phyloP scores from a whole-genome alignment of 2,329 filamentous ascomycete species.

The Fusarium longipes region DNA sequence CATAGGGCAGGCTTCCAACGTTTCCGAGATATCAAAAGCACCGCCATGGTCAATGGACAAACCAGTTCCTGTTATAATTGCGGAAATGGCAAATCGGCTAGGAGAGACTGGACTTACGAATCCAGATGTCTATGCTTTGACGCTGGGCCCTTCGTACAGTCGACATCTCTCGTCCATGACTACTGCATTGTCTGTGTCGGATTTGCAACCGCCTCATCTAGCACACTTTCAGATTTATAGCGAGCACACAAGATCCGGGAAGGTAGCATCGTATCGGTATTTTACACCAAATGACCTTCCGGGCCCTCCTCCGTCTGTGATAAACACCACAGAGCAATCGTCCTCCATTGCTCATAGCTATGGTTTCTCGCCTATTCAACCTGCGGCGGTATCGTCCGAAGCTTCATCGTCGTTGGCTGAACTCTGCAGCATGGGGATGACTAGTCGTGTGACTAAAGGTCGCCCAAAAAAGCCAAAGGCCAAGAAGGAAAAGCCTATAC shows the following conservation, averaged over 20 bases:
- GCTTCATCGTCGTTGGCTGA: conserved; percentile 39
- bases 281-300: conserved; percentile 32
- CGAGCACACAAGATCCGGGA: conserved; percentile 52
- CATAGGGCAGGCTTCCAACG: conserved; percentile 39
- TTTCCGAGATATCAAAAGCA: conserved; percentile 42
- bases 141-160: conserved; percentile 52
- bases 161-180: conserved; percentile 54
- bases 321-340: neutral
- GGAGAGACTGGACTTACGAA: conserved; percentile 51
- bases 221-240: conserved; percentile 51
- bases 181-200: conserved; percentile 48
- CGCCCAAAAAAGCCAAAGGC: conserved; percentile 36
- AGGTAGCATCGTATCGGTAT: conserved; percentile 53
- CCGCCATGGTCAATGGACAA: conserved; percentile 52
- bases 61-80: conserved; percentile 50
- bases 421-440: conserved; percentile 43
- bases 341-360: conserved; percentile 17
- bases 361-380: conserved; percentile 30
- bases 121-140: conserved; percentile 53
- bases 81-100: conserved; percentile 46
- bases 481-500: conserved; percentile 21
- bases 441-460: conserved; percentile 44
- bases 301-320: neutral
- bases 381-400: conserved; percentile 6
- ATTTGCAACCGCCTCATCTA: conserved; percentile 50